phyloP scores from a whole-genome alignment of 1,284 basidiomycete species.

The Fomitopsis palustris region DNA sequence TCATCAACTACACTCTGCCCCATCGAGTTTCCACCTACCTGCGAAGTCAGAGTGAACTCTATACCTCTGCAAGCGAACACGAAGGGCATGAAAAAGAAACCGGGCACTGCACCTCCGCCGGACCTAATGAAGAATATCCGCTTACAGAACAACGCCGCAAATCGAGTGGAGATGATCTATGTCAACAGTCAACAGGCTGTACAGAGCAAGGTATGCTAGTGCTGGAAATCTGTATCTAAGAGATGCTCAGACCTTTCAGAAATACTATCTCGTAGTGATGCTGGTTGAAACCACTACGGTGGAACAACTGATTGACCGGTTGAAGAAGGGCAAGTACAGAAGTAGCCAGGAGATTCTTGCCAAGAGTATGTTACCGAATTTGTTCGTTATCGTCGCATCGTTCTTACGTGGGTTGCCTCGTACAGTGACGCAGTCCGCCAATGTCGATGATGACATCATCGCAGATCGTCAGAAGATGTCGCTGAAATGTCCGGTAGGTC shows the following conservation, averaged over 20 bases:
- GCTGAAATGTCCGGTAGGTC: constrained; percentile 85
- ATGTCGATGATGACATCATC: constrained; percentile 85
- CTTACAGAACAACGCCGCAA: constrained; percentile 43
- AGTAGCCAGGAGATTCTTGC: constrained; percentile 64
- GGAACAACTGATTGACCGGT: constrained; percentile 59
- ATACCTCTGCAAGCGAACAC: constrained; percentile 71
- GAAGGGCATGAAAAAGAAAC: constrained; percentile 93
- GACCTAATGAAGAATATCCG: constrained; percentile 69
- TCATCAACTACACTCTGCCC: constrained; percentile 53
- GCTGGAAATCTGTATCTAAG: neutral
- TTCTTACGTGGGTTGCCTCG: neutral
- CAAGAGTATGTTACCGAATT: constrained; percentile 46
- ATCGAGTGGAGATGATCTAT: constrained; percentile 85
- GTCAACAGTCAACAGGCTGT: constrained; percentile 83
- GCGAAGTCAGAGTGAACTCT: constrained; percentile 86
- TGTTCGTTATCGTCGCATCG: neutral
- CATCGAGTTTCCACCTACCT: constrained; percentile 90
- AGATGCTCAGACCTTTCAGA: constrained; percentile 40
- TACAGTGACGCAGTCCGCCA: constrained; percentile 56
- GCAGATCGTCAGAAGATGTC: constrained; percentile 86
- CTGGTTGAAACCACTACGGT: constrained; percentile 75
- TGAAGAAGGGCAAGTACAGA: constrained; percentile 65
- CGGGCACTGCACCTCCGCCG: constrained; percentile 92
- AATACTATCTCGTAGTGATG: constrained; percentile 83
- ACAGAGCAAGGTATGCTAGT: constrained; percentile 55